Evolutionary conservation across 1,284 basidiomycete genomes (phyloP), one percentile per base, ranked within the genome.

Genomic region (Retiboletus flavoniger): DNA sequence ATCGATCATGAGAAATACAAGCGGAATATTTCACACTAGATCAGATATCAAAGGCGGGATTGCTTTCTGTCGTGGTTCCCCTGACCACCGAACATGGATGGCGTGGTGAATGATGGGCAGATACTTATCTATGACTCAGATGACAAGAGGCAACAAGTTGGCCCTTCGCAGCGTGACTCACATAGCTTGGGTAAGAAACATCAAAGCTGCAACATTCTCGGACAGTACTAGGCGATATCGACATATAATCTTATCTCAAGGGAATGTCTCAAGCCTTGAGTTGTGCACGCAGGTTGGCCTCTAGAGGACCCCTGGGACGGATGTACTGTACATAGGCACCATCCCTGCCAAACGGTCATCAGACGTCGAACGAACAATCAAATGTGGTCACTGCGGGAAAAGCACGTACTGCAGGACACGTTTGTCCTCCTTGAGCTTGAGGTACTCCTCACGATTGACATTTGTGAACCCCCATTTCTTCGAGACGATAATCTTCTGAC

Each of bases 381-480:
- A 5, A 40, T 16, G 6, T 14, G 11, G 16, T 44, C 6, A 39
- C 7, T 3, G 29, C 7, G 19, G 16, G 44, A 51, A 39, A 46
- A 6, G 28, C 43, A 89, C 89, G 60, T 64, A 93, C 90, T 91
- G 89, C 72, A 93, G 73, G 66, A 94, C 91, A 47, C 82, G 82
- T 81, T 93, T 93, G 52, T 94, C 87, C 71, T 86, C 85, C 82
- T 95, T 95, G 64, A 95, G 81, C 77, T 86, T 86, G 69, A 84
- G 70, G 78, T 97, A 98, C 59, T 96, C 92, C 71, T 87, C 87
- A 74, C 94, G 89, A 75, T 88, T 85, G 63, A 98, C 94, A 71
- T 91, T 91, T 58, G 96, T 98, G 83, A 99, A 98, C 63, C 95
- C 96, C 92, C 93, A 95, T 83, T 95, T 95, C 85, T 93, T 93